These are phyloP conservation scores for Phylloporus sp. DNA, from an alignment of 1,284 basidiomycete species.

Conservation along the genomic window DNA sequence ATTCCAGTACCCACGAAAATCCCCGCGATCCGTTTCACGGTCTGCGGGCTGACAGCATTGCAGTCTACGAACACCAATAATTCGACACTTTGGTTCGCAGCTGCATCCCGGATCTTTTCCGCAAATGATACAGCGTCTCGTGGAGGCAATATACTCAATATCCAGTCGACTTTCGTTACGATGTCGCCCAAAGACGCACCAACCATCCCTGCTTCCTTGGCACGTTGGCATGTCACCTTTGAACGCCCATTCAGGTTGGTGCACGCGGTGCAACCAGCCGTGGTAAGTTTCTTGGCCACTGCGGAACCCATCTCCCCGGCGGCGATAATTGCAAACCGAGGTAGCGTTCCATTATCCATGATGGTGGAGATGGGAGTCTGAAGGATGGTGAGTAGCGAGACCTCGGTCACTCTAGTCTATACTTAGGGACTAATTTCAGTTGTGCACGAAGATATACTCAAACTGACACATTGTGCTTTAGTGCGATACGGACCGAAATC, in stretches of 20 bases:
- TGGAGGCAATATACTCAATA: conserved; percentile 67
- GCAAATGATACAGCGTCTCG: conserved; percentile 61
- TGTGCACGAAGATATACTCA: neutral
- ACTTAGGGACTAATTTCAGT: neutral
- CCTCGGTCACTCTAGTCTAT: conserved; percentile 17
- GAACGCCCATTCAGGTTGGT: conserved; percentile 62
- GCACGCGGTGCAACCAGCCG: conserved; percentile 56
- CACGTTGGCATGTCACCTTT: conserved; percentile 53
- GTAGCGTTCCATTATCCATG: conserved; percentile 19
- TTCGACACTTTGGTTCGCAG: conserved; percentile 14
- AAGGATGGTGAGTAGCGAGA: conserved; percentile 20
- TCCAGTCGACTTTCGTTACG: conserved; percentile 50
- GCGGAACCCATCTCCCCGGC: conserved; percentile 53
- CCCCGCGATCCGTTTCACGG: conserved; percentile 54
- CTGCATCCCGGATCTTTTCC: conserved; percentile 46
- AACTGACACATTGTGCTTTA: neutral
- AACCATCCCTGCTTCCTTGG: conserved; percentile 60
- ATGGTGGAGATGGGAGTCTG: conserved; percentile 17
- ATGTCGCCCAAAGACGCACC: conserved; percentile 57
- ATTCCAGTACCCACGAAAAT: conserved; percentile 34
- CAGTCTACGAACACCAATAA: conserved; percentile 61
- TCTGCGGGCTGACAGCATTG: conserved; percentile 64
- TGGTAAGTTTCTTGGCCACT: conserved; percentile 50
- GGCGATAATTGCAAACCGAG: conserved; percentile 37
- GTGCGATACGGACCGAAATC: conserved; percentile 13